Percentiles rank a stretch among this genome's conserved stretches.
phyloP scores from a whole-genome alignment of 805 yeast species.

The Nakazawaea siamensis region DNA sequence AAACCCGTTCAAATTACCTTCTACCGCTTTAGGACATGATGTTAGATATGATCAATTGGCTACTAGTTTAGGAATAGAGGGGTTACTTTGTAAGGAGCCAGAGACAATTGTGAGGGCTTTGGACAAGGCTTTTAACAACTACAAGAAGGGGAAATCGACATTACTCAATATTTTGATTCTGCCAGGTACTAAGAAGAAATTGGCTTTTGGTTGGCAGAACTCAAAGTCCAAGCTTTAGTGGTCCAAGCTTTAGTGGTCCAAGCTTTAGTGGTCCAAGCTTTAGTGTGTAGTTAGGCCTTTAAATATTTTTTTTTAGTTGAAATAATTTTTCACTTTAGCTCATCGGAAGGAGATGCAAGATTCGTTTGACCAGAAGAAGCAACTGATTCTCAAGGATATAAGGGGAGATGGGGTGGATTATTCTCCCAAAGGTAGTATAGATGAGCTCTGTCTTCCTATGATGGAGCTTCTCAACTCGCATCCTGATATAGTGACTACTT shows the following conservation, averaged over 20 bases:
- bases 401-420: constrained; percentile 41
- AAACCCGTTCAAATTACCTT: constrained; percentile 29
- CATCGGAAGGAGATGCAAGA: constrained; percentile 25
- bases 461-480: constrained; percentile 59
- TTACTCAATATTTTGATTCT: constrained; percentile 57
- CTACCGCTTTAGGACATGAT: constrained; percentile 50
- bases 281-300: no score
- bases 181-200: constrained; percentile 43
- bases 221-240: no score
- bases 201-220: constrained; percentile 65
- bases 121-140: constrained; percentile 24
- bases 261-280: no score
- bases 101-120: constrained; percentile 28
- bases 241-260: no score
- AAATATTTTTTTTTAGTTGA: no score
- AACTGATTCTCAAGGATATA: constrained; percentile 44
- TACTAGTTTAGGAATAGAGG: constrained; percentile 47
- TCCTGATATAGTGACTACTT: constrained; percentile 70
- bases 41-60: constrained; percentile 53
- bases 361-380: constrained; percentile 64
- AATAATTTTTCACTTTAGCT: no score
- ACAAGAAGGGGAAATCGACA: constrained; percentile 25
- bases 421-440: constrained; percentile 90
- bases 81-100: constrained; percentile 35
- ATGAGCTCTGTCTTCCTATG: constrained; percentile 62